Evolutionary conservation across 2,329 filamentous ascomycete species (phyloP).

Genomic region (Ambrosiella xylebori): DNA sequence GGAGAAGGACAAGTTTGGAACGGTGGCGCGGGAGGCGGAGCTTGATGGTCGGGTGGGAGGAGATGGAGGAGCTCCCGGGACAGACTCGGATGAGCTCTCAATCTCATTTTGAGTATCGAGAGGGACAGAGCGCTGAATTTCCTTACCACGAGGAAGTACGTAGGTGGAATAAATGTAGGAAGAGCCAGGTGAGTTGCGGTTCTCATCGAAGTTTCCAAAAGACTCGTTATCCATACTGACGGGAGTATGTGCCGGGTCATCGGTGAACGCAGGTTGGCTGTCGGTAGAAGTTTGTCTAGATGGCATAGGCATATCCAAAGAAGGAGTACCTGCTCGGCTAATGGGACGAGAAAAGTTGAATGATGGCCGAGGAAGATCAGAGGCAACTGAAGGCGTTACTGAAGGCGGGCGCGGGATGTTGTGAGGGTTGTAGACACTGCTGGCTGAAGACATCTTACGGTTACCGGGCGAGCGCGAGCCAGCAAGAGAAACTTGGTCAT

Average conservation of each 20-base stretch:
- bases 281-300: constrained; percentile 48
- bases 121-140: constrained; percentile 50
- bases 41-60: constrained; percentile 44
- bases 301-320: constrained; percentile 31
- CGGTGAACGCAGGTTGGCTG: constrained; percentile 33
- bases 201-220: constrained; percentile 32
- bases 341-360: constrained; percentile 92
- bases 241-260: constrained; percentile 51
- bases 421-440: constrained; percentile 35
- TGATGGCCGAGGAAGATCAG: constrained; percentile 58
- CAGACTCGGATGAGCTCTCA: constrained; percentile 7
- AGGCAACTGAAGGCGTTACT: constrained; percentile 62
- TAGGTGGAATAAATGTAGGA: constrained; percentile 84
- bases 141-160: constrained; percentile 64
- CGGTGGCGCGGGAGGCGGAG: constrained; percentile 26
- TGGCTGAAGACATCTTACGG: constrained; percentile 64
- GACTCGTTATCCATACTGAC: constrained; percentile 56
- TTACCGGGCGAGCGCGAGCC: constrained; percentile 37
- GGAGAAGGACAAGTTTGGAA: constrained; percentile 29
- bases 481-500: constrained; percentile 43
- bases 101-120: constrained; percentile 40
- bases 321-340: constrained; percentile 50
- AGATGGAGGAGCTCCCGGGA: constrained; percentile 36
- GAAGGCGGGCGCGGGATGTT: constrained; percentile 31
- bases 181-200: constrained; percentile 25